Evolutionary conservation across 139 green algal genomes (phyloP).

Genomic region (Haematococcus sp.): DNA sequence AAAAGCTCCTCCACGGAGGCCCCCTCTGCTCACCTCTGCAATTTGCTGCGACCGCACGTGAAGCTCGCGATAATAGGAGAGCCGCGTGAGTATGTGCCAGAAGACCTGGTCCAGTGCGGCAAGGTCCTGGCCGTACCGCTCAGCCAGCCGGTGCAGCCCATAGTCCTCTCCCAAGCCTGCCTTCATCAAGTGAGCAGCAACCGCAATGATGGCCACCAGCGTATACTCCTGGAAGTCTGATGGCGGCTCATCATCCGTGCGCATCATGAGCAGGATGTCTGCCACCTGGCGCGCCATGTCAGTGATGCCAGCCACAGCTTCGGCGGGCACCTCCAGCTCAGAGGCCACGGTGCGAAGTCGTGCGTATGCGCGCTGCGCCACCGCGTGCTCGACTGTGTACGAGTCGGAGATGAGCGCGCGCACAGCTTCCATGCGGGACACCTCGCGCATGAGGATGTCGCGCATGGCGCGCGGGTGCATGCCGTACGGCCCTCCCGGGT

Average conservation of each 20-base stretch:
- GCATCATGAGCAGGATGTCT: conserved; percentile 83
- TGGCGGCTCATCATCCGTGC: conserved; percentile 59
- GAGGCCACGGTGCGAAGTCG: conserved; percentile 46
- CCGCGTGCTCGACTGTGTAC: conserved; percentile 45
- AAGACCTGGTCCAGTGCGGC: conserved; percentile 75
- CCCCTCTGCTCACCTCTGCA: conserved; percentile 14
- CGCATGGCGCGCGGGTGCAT: conserved; percentile 1
- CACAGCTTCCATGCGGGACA: conserved; percentile 60
- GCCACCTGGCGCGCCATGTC: conserved; percentile 73
- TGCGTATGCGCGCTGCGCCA: conserved; percentile 57
- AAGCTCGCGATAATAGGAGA: conserved; percentile 70
- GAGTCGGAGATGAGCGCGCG: conserved; percentile 59
- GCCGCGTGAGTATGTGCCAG: conserved; percentile 76
- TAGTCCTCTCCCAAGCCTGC: conserved; percentile 57
- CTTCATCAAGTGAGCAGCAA: conserved; percentile 71
- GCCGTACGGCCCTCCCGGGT: neutral
- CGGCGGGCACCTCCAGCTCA: conserved; percentile 47
- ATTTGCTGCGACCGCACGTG: conserved; percentile 39
- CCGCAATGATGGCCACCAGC: conserved; percentile 70
- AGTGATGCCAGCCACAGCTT: conserved; percentile 33
- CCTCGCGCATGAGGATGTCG: conserved; percentile 34
- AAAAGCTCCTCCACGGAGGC: no score
- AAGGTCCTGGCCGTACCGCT: conserved; percentile 59
- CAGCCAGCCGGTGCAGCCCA: conserved; percentile 60
- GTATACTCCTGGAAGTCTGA: conserved; percentile 87